These are phyloP conservation scores for Diphasiastrum complanatum DNA, from an alignment of 83 land plant species.

Conservation along the genomic window DNA sequence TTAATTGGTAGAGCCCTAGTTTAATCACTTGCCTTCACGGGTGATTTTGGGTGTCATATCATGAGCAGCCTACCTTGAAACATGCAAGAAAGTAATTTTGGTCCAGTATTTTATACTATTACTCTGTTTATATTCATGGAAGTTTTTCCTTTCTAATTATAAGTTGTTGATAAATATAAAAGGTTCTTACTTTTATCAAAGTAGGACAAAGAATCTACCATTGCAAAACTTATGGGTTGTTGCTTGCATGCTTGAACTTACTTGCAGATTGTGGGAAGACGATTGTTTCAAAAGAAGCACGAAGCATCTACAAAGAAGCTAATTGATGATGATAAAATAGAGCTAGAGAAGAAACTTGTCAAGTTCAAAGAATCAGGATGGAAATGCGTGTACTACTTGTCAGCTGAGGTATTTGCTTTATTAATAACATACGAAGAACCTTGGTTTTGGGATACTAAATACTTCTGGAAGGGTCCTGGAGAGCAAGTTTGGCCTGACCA, in stretches of 20 bases:
- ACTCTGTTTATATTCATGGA: too few species aligned
- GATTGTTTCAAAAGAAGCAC: slow-evolving; percentile 35
- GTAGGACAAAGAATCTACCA: too few species aligned
- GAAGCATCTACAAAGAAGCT: slow-evolving; percentile 4
- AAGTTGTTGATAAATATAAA: too few species aligned
- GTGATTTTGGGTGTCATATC: too few species aligned
- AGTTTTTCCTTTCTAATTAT: too few species aligned
- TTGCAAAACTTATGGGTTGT: not conserved
- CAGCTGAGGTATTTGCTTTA: slow-evolving; percentile 74
- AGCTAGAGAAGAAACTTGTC: slow-evolving; percentile 37
- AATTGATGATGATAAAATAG: slow-evolving; percentile 28
- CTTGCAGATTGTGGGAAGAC: slow-evolving; percentile 54
- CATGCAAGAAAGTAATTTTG: too few species aligned
- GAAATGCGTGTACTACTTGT: slow-evolving; percentile 77
- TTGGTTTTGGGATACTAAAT: slow-evolving; percentile 67
- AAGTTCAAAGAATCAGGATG: slow-evolving; percentile 98
- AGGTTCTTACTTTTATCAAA: not conserved
- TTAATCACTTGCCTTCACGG: too few species aligned
- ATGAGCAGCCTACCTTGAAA: too few species aligned
- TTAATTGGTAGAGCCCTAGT: too few species aligned
- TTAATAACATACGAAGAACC: slow-evolving; percentile 81
- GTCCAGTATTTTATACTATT: too few species aligned
- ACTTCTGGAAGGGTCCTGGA: slow-evolving; percentile 92
- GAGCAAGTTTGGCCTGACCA: slow-evolving; percentile 92
- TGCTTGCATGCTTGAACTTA: not conserved